Evolutionary conservation across 179 eudicot genomes (phyloP), one percentile per base, ranked within the genome.

Genomic region (Amaranthus tricolor): DNA sequence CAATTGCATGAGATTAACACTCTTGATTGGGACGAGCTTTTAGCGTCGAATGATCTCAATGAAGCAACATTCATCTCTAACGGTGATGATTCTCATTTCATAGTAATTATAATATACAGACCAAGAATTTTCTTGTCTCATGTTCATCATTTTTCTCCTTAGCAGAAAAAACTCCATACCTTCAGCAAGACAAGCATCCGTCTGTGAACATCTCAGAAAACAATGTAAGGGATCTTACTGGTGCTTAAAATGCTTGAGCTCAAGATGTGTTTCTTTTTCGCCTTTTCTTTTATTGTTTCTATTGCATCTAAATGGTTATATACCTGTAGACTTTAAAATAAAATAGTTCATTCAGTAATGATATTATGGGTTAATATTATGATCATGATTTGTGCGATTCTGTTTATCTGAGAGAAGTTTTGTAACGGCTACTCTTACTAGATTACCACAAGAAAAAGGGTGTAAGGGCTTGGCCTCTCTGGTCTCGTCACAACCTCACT

Each of bases 11-110:
- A 95, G 84, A 86, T 95, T 64, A 93, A 95, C 66, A 93, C 97
- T 55, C 93, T 91, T 59, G 99, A 89, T 17, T 95, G 97, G 97
- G 99, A 95, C 79, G 97, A 95, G 80, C 99, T 95, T 73, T 72
- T 93, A 80, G 89, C 78, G 67, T 85, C 90, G 55, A 89, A 86
- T 82, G 89, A 87, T 80, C 79, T 84, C 68, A 82, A 72, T 77
- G 87, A 82, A 74, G 71, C 80, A 72, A 75, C 43, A 64, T 62
- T 73, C 57, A 68, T 81, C 47, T 79, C 68, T 51, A 83, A 85
- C 82, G 97, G 97, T 90, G 76, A 68, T 74, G 40, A 73, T 53
- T 49, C 56, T 49, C 66, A 75, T 77, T 65, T 72, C 40, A 61
- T 5, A 12, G 20, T 54, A 31, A 31, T 31, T 31, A 31, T 11